Evolutionary conservation across 345 rosid species (phyloP), one percentile per base, ranked within the genome.

Genomic region (Microcos paniculata): DNA sequence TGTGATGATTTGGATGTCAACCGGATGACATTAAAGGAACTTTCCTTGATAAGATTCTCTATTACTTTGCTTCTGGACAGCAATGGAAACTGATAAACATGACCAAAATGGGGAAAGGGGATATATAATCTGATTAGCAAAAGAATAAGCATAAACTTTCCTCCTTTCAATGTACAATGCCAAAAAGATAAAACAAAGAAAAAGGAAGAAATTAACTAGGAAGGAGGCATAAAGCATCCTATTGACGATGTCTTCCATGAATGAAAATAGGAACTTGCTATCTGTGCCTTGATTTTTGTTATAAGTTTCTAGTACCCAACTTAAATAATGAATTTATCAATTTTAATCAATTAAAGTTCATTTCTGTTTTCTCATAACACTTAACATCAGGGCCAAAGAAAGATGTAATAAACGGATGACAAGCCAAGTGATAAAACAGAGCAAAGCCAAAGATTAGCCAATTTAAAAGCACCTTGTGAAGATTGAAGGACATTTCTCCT

Each of bases 61-160:
- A 95, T 82, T 26, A 88, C 82, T 72, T 88, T 84, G 81, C 99
- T 95, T 87, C 93, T 86, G 18, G 98, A 93, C 58, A 95, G 85
- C 90, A 95, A 78, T 0, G 99, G 99, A 78, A 91, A 95, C 99
- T 94, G 83, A 65, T 61, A 56, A 79, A 79, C 40, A 76, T 42
- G 76, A 61, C 62, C 74, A 58, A 42, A 31, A 13, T 48, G 71
- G 31, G 69, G 16, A 48, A 48, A 15, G 42, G 49, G 6, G 12
- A 48, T n/a, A 53, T n/a, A 48, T 16, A 61, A n/a, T 40, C 62
- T 62, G 49, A 59, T 76, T 16, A 59, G 68, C 52, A 61, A 72
- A n/a, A 23, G 24, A 75, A 64, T 23, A 65, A 65, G 8, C 9
- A 38, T 13, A 28, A 59, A 28, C 28, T 0, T 28, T 28, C 14